These are phyloP conservation scores for Bruguiera hainesii DNA, from an alignment of 441 rosid genomes.

Conservation along the genomic window DNA sequence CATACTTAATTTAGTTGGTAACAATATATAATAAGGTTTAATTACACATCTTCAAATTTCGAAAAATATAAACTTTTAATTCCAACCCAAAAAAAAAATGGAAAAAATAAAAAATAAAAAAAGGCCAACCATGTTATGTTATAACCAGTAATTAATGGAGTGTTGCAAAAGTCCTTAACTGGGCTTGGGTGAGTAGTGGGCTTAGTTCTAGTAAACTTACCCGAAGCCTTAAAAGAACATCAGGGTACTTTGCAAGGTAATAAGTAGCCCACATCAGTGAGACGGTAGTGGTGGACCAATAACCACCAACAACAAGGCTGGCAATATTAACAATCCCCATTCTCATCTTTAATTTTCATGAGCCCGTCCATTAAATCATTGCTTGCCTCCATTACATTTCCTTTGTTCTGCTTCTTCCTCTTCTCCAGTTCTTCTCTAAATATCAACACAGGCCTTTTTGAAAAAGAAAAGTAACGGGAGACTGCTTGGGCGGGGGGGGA, in stretches of 20 bases:
- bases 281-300: constrained; percentile 29
- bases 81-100: no score
- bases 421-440: constrained; percentile 32
- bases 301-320: constrained; percentile 31
- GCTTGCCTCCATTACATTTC: background rate
- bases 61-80: no score
- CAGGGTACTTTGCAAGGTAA: constrained; percentile 39
- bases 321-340: constrained; percentile 40
- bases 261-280: constrained; percentile 38
- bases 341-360: constrained; percentile 35
- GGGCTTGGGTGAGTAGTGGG: background rate
- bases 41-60: no score
- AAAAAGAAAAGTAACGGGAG: background rate
- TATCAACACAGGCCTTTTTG: constrained; percentile 25
- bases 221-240: constrained; percentile 31
- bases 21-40: no score
- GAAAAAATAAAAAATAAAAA: background rate
- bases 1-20: no score
- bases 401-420: constrained; percentile 24
- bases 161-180: no score
- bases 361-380: constrained; percentile 44
- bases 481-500: background rate
- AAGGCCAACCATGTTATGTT: background rate
- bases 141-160: no score
- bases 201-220: constrained; percentile 11